Percentiles rank a stretch among this genome's conserved stretches.
Conservation (phyloP, 2,329 filamentous ascomycete genomes). For the Aureobasidium lini region DNA sequence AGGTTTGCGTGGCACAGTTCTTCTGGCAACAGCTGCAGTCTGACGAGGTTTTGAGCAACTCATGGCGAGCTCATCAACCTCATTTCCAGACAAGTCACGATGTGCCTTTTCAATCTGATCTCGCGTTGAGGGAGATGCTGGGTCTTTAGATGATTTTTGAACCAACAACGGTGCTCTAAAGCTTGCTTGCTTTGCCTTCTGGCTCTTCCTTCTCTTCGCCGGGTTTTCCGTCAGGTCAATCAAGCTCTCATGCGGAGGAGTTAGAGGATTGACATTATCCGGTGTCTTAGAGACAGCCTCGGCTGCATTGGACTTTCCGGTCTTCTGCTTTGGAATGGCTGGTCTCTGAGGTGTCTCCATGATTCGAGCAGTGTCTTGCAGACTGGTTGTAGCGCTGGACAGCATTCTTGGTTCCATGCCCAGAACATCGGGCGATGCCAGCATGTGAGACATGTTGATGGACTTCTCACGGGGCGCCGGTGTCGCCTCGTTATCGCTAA, state of each 20-base stretch:
- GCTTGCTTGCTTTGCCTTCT: neutral
- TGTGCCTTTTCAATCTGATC: neutral
- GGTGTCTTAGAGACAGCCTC: neutral
- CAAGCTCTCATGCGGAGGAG: too few relatives aligned
- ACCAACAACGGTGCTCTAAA: neutral
- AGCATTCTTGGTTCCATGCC: neutral
- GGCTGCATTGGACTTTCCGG: neutral
- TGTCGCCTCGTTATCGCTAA: neutral
- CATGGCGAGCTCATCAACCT: slow-evolving; percentile 13
- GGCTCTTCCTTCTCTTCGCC: neutral
- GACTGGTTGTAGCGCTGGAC: neutral
- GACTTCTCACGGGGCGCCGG: neutral
- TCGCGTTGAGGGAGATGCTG: neutral
- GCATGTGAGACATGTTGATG: neutral
- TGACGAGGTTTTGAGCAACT: slow-evolving; percentile 1
- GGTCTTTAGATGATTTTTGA: neutral
- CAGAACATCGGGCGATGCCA: slow-evolving; percentile 10
- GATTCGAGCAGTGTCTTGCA: too few relatives aligned
- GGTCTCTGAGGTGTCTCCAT: neutral
- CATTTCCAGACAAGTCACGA: neutral
- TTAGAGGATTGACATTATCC: neutral
- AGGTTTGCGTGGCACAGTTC: neutral
- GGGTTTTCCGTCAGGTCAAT: neutral
- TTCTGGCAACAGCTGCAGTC: neutral
- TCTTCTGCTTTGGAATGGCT: neutral